Percentiles rank a stretch among this genome's conserved stretches.
Conservation (phyloP, 2,329 filamentous ascomycete species). For the Alternaria brassicae region DNA sequence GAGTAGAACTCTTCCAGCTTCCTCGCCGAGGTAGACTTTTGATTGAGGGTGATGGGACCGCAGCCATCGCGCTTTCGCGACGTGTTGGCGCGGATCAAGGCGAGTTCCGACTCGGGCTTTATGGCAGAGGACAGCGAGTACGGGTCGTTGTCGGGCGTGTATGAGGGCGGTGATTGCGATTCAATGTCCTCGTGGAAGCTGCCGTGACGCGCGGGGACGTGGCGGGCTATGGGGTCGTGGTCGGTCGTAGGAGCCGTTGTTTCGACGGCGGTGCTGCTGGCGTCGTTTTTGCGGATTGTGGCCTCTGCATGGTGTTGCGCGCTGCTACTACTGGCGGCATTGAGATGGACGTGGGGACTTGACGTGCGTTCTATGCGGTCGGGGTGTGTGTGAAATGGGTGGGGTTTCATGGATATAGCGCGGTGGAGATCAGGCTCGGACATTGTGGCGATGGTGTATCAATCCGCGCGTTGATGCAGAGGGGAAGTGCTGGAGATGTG, state of each 20-base stretch:
- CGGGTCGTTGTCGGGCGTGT: slow-evolving; percentile 75
- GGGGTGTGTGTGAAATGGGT: slow-evolving; percentile 49
- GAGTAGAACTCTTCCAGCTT: slow-evolving; percentile 84
- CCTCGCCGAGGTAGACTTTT: slow-evolving; percentile 55
- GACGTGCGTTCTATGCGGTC: slow-evolving; percentile 38
- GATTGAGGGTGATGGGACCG: slow-evolving; percentile 54
- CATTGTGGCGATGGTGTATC: slow-evolving; percentile 30
- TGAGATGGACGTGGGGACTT: slow-evolving; percentile 33
- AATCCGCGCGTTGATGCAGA: neutral
- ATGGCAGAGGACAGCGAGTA: slow-evolving; percentile 78
- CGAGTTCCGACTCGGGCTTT: slow-evolving; percentile 79
- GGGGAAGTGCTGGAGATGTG: neutral
- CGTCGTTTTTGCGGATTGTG: slow-evolving; percentile 32
- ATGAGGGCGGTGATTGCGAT: slow-evolving; percentile 62
- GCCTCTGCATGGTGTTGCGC: slow-evolving; percentile 22
- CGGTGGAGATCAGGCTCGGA: slow-evolving; percentile 57
- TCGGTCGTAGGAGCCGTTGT: slow-evolving; percentile 34
- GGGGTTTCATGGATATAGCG: slow-evolving; percentile 58
- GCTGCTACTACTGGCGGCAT: slow-evolving; percentile 20
- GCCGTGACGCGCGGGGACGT: slow-evolving; percentile 28
- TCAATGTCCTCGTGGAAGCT: slow-evolving; percentile 51
- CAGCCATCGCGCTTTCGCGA: slow-evolving; percentile 73
- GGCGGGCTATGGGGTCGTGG: slow-evolving; percentile 48
- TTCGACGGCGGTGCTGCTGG: slow-evolving; percentile 52
- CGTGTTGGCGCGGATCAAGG: slow-evolving; percentile 79